Evolutionary conservation across 257 asterid species (phyloP).

Genomic region (Capsicum baccatum): DNA sequence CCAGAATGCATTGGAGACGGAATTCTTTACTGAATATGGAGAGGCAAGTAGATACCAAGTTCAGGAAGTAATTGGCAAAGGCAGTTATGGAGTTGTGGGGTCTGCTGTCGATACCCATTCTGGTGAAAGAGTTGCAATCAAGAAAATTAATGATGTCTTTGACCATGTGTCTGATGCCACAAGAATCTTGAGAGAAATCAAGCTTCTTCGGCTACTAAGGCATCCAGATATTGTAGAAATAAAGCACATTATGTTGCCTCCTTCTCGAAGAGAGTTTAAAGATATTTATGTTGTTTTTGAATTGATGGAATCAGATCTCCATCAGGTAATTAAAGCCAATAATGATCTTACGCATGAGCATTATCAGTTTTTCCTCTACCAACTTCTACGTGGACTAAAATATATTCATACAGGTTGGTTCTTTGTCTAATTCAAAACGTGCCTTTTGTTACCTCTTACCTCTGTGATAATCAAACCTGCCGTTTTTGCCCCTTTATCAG

Average conservation of each 20-base stretch:
- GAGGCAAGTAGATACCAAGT: constrained; percentile 93
- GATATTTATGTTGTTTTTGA: constrained; percentile 39
- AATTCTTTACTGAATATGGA: constrained; percentile 94
- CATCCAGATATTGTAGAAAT: constrained; percentile 92
- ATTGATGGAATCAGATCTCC: constrained; percentile 40
- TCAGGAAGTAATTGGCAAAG: constrained; percentile 96
- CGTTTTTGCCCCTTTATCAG: constrained; percentile 44
- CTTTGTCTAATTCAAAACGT: constrained; percentile 16
- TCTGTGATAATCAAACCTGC: constrained; percentile 31
- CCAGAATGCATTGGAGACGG: constrained; percentile 70
- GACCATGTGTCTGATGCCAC: constrained; percentile 98
- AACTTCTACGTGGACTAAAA: constrained; percentile 91
- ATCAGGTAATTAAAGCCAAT: constrained; percentile 30
- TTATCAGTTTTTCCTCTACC: constrained; percentile 88
- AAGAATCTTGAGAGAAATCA: constrained; percentile 90
- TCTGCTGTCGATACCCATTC: constrained; percentile 87
- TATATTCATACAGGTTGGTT: constrained; percentile 80
- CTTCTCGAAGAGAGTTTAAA: constrained; percentile 32
- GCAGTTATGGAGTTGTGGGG: constrained; percentile 96
- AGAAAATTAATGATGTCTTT: constrained; percentile 93
- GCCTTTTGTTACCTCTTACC: not conserved
- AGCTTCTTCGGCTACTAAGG: constrained; percentile 87
- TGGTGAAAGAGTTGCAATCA: constrained; percentile 94
- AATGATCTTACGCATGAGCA: constrained; percentile 86
- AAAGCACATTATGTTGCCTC: constrained; percentile 35